Percentiles rank a stretch among this genome's conserved stretches.
phyloP scores from a whole-genome alignment of 140 eudicot genomes.

The Senecio squalidus region DNA sequence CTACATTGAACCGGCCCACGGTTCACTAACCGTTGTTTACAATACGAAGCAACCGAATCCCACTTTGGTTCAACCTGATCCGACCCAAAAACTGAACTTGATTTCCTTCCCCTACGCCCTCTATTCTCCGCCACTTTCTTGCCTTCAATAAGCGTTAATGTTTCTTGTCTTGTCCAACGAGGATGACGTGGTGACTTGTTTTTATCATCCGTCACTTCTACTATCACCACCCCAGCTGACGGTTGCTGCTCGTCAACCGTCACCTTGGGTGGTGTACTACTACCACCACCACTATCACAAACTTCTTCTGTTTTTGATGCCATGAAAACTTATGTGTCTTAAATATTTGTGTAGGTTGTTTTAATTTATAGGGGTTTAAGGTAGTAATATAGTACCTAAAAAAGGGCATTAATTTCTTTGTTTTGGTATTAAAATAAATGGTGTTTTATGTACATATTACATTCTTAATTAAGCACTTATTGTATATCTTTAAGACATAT shows the following conservation, averaged over 20 bases:
- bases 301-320: conserved; percentile 29
- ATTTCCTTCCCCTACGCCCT: conserved; percentile 57
- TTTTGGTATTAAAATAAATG: conserved; percentile 26
- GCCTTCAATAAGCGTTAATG: conserved; percentile 72
- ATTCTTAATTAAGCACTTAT: conserved; percentile 29
- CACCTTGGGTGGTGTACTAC: conserved; percentile 21
- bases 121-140: conserved; percentile 63
- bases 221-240: background rate
- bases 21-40: conserved; percentile 53
- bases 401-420: conserved; percentile 31
- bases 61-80: conserved; percentile 71
- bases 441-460: conserved; percentile 20
- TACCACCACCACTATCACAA: conserved; percentile 24
- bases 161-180: conserved; percentile 81
- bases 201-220: conserved; percentile 38
- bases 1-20: conserved; percentile 85
- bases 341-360: conserved; percentile 9
- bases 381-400: conserved; percentile 29
- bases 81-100: conserved; percentile 42
- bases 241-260: conserved; percentile 32
- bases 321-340: conserved; percentile 20
- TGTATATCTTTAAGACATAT: conserved; percentile 29
- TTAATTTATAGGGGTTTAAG: conserved; percentile 10
- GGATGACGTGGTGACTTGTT: conserved; percentile 62
- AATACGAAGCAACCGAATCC: conserved; percentile 67